phyloP scores from a whole-genome alignment of 768 basidiomycete species.

The Tephrocybe sp. region DNA sequence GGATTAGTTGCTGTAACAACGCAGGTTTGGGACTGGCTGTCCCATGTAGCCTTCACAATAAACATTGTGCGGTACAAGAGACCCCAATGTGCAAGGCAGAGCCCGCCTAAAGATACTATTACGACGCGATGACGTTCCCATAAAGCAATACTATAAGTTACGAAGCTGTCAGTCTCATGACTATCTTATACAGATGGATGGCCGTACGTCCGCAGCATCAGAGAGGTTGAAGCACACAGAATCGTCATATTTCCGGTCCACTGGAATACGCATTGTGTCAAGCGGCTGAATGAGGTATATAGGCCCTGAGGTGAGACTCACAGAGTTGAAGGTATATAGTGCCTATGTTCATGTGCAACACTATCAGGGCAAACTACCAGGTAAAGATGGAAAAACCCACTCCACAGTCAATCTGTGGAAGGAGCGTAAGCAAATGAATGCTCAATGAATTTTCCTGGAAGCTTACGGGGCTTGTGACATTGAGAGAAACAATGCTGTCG shows the following conservation, averaged over 20 bases:
- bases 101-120: constrained; percentile 44
- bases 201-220: constrained; percentile 68
- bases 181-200: background rate
- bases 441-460: background rate
- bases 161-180: constrained; percentile 5
- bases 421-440: background rate
- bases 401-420: constrained; percentile 53
- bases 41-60: constrained; percentile 58
- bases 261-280: constrained; percentile 33
- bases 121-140: constrained; percentile 62
- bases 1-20: constrained; percentile 52
- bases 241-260: constrained; percentile 66
- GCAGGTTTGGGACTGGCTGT: constrained; percentile 37
- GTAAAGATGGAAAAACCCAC: constrained; percentile 33
- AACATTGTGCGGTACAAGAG: constrained; percentile 71
- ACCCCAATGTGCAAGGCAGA: constrained; percentile 64
- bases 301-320: constrained; percentile 25
- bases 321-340: constrained; percentile 68
- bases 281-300: background rate
- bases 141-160: constrained; percentile 52
- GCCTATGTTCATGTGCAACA: constrained; percentile 38
- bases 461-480: constrained; percentile 45
- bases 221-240: constrained; percentile 61
- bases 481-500: constrained; percentile 56
- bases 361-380: constrained; percentile 1